Evolutionary conservation across 371 early-diverging fungal species (phyloP), one percentile per base, ranked within the genome.

Genomic region (Quaeritorhiza haematococci): DNA sequence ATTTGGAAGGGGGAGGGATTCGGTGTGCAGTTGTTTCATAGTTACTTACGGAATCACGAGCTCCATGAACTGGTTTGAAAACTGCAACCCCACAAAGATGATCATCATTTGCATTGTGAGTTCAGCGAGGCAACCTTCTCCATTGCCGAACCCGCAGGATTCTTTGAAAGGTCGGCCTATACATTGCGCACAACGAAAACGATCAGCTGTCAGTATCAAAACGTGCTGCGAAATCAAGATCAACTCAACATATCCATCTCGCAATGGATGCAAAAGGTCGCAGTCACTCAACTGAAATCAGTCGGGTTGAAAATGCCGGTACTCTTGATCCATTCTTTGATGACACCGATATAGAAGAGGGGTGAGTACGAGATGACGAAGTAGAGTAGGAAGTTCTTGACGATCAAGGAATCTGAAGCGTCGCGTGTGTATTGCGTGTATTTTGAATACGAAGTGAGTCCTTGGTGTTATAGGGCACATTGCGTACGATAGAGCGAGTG

Each of bases 311-410:
- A n/a, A n/a, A n/a, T n/a, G n/a, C n/a, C n/a, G n/a, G n/a, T 21
- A 23, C 29, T 58, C 26, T 43, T 28, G 42, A 67, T 42, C 48
- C 61, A 63, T 15, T 60, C 67, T 64, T 83, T 83, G 47, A 85
- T 57, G 23, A 78, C 60, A 7, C 75, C 73, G 34, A 80, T 71
- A 55, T 81, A 83, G 49, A 83, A 66, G 33, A 85, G 44, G 5
- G 72, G 58, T 15, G 76, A 65, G 64, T 80, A 85, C 52, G 71
- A 75, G 73, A 80, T 82, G 58, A 83, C 64, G 54, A 82, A 80
- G 42, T 69, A 73, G 50, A 83, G 72, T 35, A 85, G 28, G 70
- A 77, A 81, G n/a, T 58, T 68, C 62, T 85, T 85, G 52, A 69
- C 45, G 49, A 75, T 79, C 19, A 78, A 58, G 0, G 72, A 48